Percentiles rank a stretch among this genome's conserved stretches.
Conservation (phyloP, 495 filamentous ascomycete genomes). For the Lophiostoma macrostomum region DNA sequence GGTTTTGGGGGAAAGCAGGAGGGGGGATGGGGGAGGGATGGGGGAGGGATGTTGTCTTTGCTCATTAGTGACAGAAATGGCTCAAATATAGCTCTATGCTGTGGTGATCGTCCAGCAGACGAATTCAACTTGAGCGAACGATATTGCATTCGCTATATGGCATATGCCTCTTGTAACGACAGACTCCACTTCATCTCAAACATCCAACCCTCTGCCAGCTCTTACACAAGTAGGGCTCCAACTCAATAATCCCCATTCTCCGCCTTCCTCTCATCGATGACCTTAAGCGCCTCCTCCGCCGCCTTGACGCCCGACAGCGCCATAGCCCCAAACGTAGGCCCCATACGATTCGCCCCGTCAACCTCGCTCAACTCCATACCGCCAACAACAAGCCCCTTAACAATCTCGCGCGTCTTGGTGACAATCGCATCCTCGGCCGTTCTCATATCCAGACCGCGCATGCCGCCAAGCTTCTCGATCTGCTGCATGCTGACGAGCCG, state of each 20-base stretch:
- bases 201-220: neutral
- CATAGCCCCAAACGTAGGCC: conserved; percentile 77
- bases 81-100: neutral
- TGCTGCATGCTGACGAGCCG: conserved; percentile 76
- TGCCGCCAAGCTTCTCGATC: conserved; percentile 78
- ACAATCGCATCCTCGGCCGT: conserved; percentile 86
- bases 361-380: conserved; percentile 92
- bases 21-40: neutral
- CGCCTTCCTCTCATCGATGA: conserved; percentile 70
- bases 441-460: conserved; percentile 90
- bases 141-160: too few relatives aligned
- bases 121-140: too few relatives aligned
- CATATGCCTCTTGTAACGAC: too few relatives aligned
- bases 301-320: conserved; percentile 80
- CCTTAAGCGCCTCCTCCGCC: conserved; percentile 74
- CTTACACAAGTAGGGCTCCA: neutral
- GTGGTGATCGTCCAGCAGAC: too few relatives aligned
- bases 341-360: conserved; percentile 86
- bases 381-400: conserved; percentile 83
- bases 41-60: too few relatives aligned
- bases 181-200: neutral
- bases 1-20: neutral
- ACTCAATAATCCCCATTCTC: conserved; percentile 34
- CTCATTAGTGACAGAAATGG: neutral
- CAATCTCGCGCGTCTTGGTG: conserved; percentile 80